A percentile compares a stretch with the other conserved stretches of the same genome.
phyloP scores from a whole-genome alignment of 148 eudicot species.

The Tetragonia tetragonoides region DNA sequence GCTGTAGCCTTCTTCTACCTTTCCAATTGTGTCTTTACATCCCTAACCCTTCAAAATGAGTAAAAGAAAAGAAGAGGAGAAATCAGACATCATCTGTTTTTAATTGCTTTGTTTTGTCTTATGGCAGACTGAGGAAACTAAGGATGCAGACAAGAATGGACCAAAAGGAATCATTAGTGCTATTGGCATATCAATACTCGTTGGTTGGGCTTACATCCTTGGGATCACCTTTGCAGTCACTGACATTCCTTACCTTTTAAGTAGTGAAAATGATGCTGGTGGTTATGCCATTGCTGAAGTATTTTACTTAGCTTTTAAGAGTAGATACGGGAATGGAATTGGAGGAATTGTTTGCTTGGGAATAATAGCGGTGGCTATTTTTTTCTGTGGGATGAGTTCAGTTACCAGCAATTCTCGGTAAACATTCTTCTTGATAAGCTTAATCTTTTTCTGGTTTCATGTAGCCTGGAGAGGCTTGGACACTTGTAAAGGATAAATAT shows the following conservation, averaged over 20 bases:
- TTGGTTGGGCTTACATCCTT: slow-evolving; percentile 92
- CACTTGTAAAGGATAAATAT: neutral
- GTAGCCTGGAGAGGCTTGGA: neutral
- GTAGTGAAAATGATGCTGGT: slow-evolving; percentile 68
- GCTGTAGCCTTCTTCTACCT: neutral
- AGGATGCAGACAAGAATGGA: slow-evolving; percentile 86
- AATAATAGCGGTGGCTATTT: slow-evolving; percentile 79
- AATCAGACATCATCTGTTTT: neutral
- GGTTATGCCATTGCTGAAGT: slow-evolving; percentile 96
- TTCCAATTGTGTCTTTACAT: too few relatives aligned
- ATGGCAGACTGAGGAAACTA: slow-evolving; percentile 91
- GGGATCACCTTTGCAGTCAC: slow-evolving; percentile 93
- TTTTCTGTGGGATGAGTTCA: slow-evolving; percentile 95
- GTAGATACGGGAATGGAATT: slow-evolving; percentile 71
- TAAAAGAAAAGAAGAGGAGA: neutral
- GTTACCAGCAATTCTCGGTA: slow-evolving; percentile 98
- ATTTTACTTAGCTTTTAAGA: slow-evolving; percentile 79
- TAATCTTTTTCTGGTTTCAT: neutral
- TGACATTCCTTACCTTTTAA: slow-evolving; percentile 71
- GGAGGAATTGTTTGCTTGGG: slow-evolving; percentile 90
- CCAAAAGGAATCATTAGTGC: slow-evolving; percentile 93
- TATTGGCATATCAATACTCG: slow-evolving; percentile 80
- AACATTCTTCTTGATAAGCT: neutral
- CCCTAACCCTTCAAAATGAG: too few relatives aligned
- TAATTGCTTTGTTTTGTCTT: slow-evolving; percentile 11